Evolutionary conservation across 805 yeast genomes (phyloP), one percentile per base, ranked within the genome.

Genomic region (Cyberlindnera subsufficiens): DNA sequence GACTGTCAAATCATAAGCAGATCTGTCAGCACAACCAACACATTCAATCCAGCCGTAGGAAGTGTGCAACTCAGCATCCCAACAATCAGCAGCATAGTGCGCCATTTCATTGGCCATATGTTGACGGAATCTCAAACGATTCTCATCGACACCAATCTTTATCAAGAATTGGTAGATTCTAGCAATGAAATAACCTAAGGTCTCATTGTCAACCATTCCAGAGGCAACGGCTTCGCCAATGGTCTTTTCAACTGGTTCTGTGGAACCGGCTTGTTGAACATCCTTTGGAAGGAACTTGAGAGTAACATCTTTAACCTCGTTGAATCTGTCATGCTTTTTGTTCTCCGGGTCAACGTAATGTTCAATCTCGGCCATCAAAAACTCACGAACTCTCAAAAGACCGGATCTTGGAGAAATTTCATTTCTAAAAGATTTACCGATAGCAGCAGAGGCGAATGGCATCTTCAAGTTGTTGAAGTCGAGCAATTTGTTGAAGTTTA

Each of bases 31-130:
- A 73, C 98, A 93, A 55, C 99, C 99, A 64, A 93, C 97, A 81
- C 99, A 95, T 73, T 93, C 99, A 58, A 93, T 86, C 99, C 99
- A 93, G 58, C 99, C 99, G 59, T 88, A 93, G 30, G 96, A 87
- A 35, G 96, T 82, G 56, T 86, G 82, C 59, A 93, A 75, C 73
- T 93, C 99, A 52, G 96, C 97, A 71, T 93, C 99, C 99, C 99
- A 93, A 75, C 99, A 93, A 71, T 93, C 99, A 54, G 95, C 82
- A 47, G 99, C 99, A 66, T 93, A 93, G 67, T 93, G 99, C 16
- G 99, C 99, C 99, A 93, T 93, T 73, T 93, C 99, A 65, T 93
- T 93, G 56, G 82, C 75, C 95, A 93, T 82, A 70, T 93, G 99
- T 74, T 93, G 99, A 75, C 99, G 86, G 80, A 93, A 93, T 67